Percentiles rank a stretch among this genome's conserved stretches.
Evolutionary conservation across 2,329 filamentous ascomycete genomes (phyloP).

Genomic region (Xylariaceae sp.): DNA sequence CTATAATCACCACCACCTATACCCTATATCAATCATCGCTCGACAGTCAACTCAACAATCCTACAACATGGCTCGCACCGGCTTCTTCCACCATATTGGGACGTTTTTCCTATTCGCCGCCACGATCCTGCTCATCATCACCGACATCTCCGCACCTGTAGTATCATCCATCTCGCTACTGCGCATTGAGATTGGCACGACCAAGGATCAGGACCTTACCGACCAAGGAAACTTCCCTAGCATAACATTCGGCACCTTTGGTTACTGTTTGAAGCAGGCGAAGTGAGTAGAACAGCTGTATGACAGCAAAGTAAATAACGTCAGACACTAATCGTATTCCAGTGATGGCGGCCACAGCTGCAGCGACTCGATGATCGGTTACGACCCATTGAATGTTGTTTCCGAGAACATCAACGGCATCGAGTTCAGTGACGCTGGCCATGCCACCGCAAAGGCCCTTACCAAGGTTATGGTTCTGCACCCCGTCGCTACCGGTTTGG

Average conservation of each 20-base stretch:
- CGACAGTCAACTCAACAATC: not conserved
- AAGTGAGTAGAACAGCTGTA: slow-evolving; percentile 15
- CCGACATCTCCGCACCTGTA: slow-evolving; percentile 45
- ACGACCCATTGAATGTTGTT: slow-evolving; percentile 24
- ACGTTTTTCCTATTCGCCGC: slow-evolving; percentile 42
- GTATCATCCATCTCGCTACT: slow-evolving; percentile 40
- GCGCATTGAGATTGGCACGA: slow-evolving; percentile 33
- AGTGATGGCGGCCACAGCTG: slow-evolving; percentile 23
- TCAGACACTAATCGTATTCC: not conserved
- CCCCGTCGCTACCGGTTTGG: slow-evolving; percentile 27
- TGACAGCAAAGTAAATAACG: slow-evolving; percentile 4
- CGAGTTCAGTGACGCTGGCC: slow-evolving; percentile 33
- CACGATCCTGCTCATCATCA: slow-evolving; percentile 43
- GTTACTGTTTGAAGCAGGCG: slow-evolving; percentile 34
- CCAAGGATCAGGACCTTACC: not conserved
- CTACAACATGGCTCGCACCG: slow-evolving; percentile 27
- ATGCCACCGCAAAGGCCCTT: slow-evolving; percentile 35
- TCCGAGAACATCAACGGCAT: slow-evolving; percentile 18
- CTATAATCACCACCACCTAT: not conserved
- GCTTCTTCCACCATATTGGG: slow-evolving; percentile 40
- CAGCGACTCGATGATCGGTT: slow-evolving; percentile 23
- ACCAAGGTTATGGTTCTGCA: slow-evolving; percentile 44
- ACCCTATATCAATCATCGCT: not conserved
- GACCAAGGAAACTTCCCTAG: slow-evolving; percentile 18
- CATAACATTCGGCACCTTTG: slow-evolving; percentile 43